Evolutionary conservation across 352 stramenopile species (phyloP), one percentile per base, ranked within the genome.

Genomic region (Pythium insidiosum): DNA sequence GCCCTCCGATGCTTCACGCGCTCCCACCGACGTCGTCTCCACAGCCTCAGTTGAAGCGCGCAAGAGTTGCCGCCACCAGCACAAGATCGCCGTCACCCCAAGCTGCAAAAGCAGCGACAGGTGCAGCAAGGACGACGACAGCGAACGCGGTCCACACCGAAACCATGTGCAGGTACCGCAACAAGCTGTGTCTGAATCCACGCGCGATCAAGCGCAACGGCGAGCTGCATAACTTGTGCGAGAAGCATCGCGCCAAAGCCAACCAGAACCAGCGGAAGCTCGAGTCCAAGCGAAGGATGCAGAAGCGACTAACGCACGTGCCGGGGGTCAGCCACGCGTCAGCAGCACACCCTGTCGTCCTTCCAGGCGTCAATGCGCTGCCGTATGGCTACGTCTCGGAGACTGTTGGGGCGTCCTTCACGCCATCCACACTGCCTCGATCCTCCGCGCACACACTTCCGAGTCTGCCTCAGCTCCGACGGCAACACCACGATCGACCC

Each of bases 221-320:
- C 15, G 61, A 65, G 31, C 50, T 73, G 23, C 66, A 77, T 48
- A 70, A 66, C 5, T 49, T 77, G 12, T 77, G 66, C 38, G 64
- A 71, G 43, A 56, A 63, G 25, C 66, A 77, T 43, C 62, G 66
- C 13, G 56, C 56, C 48, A 77, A 60, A 44, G 79, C 79, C 38
- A 91, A 88, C 50, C 71, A 88, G 59, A 88, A 84, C 57, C 75
- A 91, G 45, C 73, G 75, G 51, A 86, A 86, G 43, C 73, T 87
- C 38, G 79, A 91, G 56, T 80, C 68, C 43, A 91, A 91, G 53
- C 70, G 75, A n/a, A 74, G 74, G 23, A 62, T 62, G 21, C 62
- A 82, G 48, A 87, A 87, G 53, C 62, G 57, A 12, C 38, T 56
- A 28, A 43, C 44, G 1, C 50, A 47, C 10, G n/a, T n/a, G n/a